Percentiles rank a stretch among this genome's conserved stretches.
Evolutionary conservation across 495 filamentous ascomycete genomes (phyloP).

Genomic region (Podospora fimiseda): DNA sequence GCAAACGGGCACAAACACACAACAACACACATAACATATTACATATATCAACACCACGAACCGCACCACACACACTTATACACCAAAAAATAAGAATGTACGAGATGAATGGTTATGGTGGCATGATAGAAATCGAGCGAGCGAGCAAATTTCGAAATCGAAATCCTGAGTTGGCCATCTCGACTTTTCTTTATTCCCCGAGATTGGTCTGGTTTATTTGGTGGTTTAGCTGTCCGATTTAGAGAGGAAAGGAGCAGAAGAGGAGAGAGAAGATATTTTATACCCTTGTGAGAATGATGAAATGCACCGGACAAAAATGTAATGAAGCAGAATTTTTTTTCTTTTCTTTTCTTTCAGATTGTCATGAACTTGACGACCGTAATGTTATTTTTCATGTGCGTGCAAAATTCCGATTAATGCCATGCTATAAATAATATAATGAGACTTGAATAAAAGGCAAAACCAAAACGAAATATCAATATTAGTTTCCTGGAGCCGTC

Average conservation of each 20-base stretch:
- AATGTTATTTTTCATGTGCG: background rate
- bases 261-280: background rate
- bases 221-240: background rate
- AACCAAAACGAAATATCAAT: no score
- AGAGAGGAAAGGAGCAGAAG: background rate
- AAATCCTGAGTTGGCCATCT: background rate
- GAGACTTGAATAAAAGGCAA: background rate
- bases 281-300: background rate
- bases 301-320: background rate
- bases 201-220: background rate
- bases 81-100: background rate
- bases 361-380: background rate
- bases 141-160: background rate
- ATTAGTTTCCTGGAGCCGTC: no score
- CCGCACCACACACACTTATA: background rate
- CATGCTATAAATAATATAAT: background rate
- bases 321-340: background rate
- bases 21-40: background rate
- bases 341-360: background rate
- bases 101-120: background rate
- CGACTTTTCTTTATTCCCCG: background rate
- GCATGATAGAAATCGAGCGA: background rate
- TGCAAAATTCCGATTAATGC: background rate
- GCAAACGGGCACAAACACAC: background rate
- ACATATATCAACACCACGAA: background rate